phyloP scores from a whole-genome alignment of 495 filamentous ascomycete species.

The Aspergillus baeticus region DNA sequence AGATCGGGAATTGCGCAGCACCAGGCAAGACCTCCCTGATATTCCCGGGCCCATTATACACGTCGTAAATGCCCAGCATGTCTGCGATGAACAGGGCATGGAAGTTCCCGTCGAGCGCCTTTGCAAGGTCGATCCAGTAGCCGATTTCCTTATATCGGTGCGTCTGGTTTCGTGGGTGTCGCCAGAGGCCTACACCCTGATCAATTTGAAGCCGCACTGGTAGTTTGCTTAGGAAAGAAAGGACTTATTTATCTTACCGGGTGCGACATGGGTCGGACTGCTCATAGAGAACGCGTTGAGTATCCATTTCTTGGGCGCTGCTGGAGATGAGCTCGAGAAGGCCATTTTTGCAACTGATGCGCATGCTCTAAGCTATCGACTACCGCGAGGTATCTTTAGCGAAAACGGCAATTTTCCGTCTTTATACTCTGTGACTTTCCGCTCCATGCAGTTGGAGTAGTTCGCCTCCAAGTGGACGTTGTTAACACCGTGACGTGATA shows the following conservation, averaged over 20 bases:
- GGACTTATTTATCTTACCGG: too few species aligned
- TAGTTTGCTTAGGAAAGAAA: too few species aligned
- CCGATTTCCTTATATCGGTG: conserved; percentile 45
- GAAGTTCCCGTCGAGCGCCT: conserved; percentile 51
- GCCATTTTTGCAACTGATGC: too few species aligned
- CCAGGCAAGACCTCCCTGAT: conserved; percentile 57
- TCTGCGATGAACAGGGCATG: conserved; percentile 58
- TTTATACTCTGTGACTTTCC: too few species aligned
- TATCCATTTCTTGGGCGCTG: conserved; percentile 15
- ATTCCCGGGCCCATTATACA: conserved; percentile 30
- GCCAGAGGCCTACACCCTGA: conserved; percentile 26
- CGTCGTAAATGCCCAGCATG: conserved; percentile 57
- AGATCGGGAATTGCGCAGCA: conserved; percentile 69
- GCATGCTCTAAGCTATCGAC: too few species aligned
- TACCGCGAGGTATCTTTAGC: too few species aligned
- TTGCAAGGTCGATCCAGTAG: conserved; percentile 45
- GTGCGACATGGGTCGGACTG: conserved; percentile 48
- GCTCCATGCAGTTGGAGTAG: too few species aligned
- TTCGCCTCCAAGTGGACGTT: too few species aligned
- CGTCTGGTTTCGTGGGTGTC: conserved; percentile 48
- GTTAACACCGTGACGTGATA: too few species aligned
- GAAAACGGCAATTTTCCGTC: too few species aligned
- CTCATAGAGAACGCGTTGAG: conserved; percentile 59
- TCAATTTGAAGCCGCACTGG: too few species aligned
- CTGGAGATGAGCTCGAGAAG: too few species aligned